Base-by-base conservation (phyloP, 2,329 filamentous ascomycete species). In the Diaporthe amygdali region DNA sequence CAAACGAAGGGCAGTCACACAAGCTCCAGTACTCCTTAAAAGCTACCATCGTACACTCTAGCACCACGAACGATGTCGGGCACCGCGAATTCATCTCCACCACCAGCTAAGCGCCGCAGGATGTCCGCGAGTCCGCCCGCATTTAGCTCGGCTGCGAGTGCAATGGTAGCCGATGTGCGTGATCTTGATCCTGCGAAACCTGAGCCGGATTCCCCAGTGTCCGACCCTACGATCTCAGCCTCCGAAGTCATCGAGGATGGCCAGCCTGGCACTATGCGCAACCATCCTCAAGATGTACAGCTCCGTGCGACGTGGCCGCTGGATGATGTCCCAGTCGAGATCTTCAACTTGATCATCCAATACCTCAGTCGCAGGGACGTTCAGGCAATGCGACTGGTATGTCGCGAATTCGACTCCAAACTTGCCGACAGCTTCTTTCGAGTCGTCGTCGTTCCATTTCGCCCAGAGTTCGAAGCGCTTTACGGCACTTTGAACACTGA, bases 391-490 rank as follows among this genome's bases (percentile, higher is more conserved):
- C 88, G 91, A 6, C 82, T 92, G 5, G 90, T 92, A 3, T 89
- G 85, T 76, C 84, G 81, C 46, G 89, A 91, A 69, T 89, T 90
- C 72, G 74, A 76, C 44, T 61, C 52, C 25, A 75, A 73, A 46
- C 70, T 76, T n/a, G 71, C 74, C 20, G 70, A 71, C 32, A 54
- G 85, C 49, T 85, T 92, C 55, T 93, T 92, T 77, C 83, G 85
- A 70, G 89, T 89, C 54, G 88, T 91, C 10, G 90, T 93, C 7
- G 88, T 92, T 2, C 89, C 90, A 1, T 93, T 93, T 81, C 88
- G 87, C 51, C 86, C 89, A 1, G 88, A 91, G 74, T 87, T 93
- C 30, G 72, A 73, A 22, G 59, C 69, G 1, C 17, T 70, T 14
- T 73, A 87, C 32, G 70, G 70, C 37, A 46, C 86, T 79, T 79